Evolutionary conservation across 257 asterid genomes (phyloP).

Genomic region (Parsonsia alboflavescens): DNA sequence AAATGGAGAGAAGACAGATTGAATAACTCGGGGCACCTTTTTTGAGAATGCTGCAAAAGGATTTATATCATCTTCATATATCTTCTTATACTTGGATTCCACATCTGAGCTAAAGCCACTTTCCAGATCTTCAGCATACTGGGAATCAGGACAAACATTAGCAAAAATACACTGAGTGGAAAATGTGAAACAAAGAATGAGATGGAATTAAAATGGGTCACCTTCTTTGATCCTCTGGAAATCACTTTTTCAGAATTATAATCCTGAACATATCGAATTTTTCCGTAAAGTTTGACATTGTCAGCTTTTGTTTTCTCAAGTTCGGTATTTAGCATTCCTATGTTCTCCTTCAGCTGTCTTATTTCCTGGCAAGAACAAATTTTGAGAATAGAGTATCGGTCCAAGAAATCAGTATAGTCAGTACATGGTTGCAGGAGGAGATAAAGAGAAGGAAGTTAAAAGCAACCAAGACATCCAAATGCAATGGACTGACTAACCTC

Average conservation of each 20-base stretch:
- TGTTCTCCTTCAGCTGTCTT: conserved; percentile 86
- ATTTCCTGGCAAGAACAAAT: conserved; percentile 58
- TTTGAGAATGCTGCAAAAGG: conserved; percentile 98
- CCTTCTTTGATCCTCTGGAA: conserved; percentile 99
- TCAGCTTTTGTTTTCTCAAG: conserved; percentile 95
- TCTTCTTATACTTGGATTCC: conserved; percentile 96
- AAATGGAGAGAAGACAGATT: conserved; percentile 10
- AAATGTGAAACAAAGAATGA: conserved; percentile 10
- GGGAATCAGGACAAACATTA: conserved; percentile 28
- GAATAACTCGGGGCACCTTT: conserved; percentile 44
- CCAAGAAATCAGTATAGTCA: conserved; percentile 14
- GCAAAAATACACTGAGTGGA: conserved; percentile 17
- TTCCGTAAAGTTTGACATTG: conserved; percentile 92
- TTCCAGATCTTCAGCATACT: conserved; percentile 92
- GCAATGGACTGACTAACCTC: conserved; percentile 45
- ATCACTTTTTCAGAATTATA: conserved; percentile 91
- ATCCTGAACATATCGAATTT: conserved; percentile 98
- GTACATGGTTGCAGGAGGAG: conserved; percentile 4
- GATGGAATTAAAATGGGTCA: conserved; percentile 26
- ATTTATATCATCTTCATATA: conserved; percentile 95
- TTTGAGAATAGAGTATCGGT: conserved; percentile 9
- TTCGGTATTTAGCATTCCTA: conserved; percentile 68
- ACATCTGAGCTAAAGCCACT: conserved; percentile 95
- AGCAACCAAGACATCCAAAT: neutral
- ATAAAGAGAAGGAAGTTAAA: neutral